Base-by-base conservation (phyloP, 371 early-diverging fungal species). In the Parasitella parasitica region DNA sequence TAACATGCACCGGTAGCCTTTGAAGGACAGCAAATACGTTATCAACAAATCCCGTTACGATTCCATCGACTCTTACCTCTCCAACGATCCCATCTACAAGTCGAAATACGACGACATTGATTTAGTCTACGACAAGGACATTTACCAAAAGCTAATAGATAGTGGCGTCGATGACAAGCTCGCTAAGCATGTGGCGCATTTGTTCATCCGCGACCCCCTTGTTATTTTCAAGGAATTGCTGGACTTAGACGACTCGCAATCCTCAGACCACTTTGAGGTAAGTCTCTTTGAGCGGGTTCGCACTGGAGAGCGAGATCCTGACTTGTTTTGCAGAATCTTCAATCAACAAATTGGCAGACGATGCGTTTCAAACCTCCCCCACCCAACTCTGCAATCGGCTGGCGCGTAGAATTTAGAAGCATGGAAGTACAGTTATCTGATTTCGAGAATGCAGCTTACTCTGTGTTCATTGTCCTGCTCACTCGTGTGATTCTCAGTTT, bases 261-360 rank as follows among this genome's bases (percentile, higher is more conserved):
- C 88, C 18, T 89, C 94, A 0, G 97, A 98, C 78, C 99, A 98
- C 71, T 98, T 98, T 82, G 99, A 96, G 80, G 90, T 89, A 73
- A 57, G n/a, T 0, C 3, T n/a, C n/a, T n/a, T n/a, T n/a, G n/a
- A n/a, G n/a, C n/a, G n/a, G n/a, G n/a, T n/a, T n/a, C n/a, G n/a
- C n/a, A n/a, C n/a, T n/a, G n/a, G n/a, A n/a, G n/a, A n/a, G n/a
- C n/a, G n/a, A n/a, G n/a, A n/a, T n/a, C n/a, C n/a, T n/a, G n/a
- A n/a, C n/a, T n/a, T n/a, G n/a, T n/a, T n/a, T n/a, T 24, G 18
- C 46, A 94, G 85, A 99, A 99, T 77, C 86, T 99, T 51, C 99
- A 99, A 85, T 94, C 94, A 22, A 99, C 99, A 53, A 99, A 99
- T 77, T 99, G 99, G 99, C 97, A 99, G 80, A 95, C 97, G 11